Evolutionary conservation across 306 rosid genomes (phyloP), one percentile per base, ranked within the genome.

Genomic region (Alnus glutinosa): DNA sequence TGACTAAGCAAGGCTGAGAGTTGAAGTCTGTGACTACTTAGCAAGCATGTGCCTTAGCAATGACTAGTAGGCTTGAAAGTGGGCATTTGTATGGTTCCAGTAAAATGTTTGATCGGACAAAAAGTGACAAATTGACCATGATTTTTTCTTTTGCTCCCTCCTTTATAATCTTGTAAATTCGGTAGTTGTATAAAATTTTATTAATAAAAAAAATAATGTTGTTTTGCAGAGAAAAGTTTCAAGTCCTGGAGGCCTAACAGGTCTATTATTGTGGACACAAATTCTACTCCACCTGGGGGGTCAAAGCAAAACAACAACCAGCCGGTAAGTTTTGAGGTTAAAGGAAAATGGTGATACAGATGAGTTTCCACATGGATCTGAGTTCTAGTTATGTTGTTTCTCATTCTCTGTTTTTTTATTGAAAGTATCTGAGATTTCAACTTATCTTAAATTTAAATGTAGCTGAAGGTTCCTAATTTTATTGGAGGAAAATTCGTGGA

Each of bases 401-500:
- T 68, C 57, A 73, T 30, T 77, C 36, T 75, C n/a, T 63, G 55
- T 77, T 74, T 72, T 72, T 75, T 37, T 30, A 32, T 47, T 72
- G 47, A 34, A 66, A 63, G 66, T 73, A 55, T 75, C 80, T 51
- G 59, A 54, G 76, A 81, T 54, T 46, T 46, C 71, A 70, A 77
- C 85, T 72, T 36, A 80, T 82, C 55, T 79, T 81, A 18, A 74
- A 74, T 80, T 87, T 79, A 78, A 83, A 81, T 88, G 78, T 70
- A 86, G 89, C 75, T 81, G 81, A 91, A 89, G 88, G 92, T 88
- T 83, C 92, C 92, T 58, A 91, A 91, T 82, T 91, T 89, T 68
- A 85, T 89, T 76, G 93, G 96, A 61, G 96, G 93, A 37, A 85
- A 82, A 69, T 86, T 74, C 70, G 77, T 88, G 75, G 89, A 87